phyloP scores from a whole-genome alignment of 1,284 basidiomycete species.

The Hemileccinum hortonii region DNA sequence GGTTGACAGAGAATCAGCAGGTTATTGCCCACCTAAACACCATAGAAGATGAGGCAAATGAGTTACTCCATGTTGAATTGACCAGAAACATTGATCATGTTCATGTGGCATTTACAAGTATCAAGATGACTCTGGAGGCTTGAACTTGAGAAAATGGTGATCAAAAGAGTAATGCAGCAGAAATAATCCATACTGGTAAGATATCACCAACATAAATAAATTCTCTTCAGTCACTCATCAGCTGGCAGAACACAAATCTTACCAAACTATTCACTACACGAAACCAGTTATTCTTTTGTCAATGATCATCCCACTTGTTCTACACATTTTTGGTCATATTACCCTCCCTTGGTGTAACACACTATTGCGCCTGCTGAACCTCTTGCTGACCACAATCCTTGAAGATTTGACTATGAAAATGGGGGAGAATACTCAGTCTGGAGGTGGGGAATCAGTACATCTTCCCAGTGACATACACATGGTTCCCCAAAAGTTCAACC shows the following conservation, averaged over 20 bases:
- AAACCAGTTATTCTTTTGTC: neutral
- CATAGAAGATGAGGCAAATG: too few species aligned
- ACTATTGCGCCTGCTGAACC: neutral
- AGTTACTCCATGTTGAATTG: too few species aligned
- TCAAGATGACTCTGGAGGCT: neutral
- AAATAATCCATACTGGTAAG: neutral
- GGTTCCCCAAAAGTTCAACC: slow-evolving; percentile 1
- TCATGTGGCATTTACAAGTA: too few species aligned
- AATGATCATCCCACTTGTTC: neutral
- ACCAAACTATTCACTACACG: neutral
- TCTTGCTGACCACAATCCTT: neutral
- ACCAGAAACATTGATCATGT: too few species aligned
- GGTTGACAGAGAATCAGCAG: too few species aligned
- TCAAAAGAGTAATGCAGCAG: neutral
- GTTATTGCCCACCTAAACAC: too few species aligned
- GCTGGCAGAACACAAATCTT: neutral
- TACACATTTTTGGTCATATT: neutral
- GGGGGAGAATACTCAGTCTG: neutral
- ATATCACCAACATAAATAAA: neutral
- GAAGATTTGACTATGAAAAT: neutral
- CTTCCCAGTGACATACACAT: neutral
- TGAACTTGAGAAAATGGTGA: neutral
- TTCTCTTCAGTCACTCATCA: neutral
- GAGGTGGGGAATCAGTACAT: too few species aligned
- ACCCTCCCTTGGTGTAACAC: neutral